phyloP scores from a whole-genome alignment of 2,329 filamentous ascomycete species.

The Botrytis medusae region DNA sequence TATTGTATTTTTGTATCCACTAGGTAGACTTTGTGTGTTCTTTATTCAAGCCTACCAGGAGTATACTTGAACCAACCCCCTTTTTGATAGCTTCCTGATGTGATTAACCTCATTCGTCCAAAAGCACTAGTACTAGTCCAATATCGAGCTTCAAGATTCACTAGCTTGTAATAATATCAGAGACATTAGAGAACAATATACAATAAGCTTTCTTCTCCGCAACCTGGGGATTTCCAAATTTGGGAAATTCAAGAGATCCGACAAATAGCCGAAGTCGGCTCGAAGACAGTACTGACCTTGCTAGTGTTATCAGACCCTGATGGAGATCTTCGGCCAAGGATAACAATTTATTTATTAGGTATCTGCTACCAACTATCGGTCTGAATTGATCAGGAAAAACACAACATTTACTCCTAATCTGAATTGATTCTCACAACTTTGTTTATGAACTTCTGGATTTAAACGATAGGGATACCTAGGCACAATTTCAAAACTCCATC shows the following conservation, averaged over 20 bases:
- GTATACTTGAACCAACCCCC: background rate
- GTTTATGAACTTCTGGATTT: background rate
- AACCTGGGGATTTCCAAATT: background rate
- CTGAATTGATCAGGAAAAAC: background rate
- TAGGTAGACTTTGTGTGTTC: background rate
- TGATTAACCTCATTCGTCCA: background rate
- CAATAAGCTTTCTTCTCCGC: constrained; percentile 7
- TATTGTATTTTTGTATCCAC: background rate
- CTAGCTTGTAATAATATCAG: background rate
- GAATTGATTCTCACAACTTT: background rate
- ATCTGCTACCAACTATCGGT: constrained; percentile 5
- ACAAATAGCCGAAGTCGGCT: constrained; percentile 4
- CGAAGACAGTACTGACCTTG: background rate
- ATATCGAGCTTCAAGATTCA: background rate
- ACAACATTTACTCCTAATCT: background rate
- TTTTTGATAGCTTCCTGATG: background rate
- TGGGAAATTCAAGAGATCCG: background rate
- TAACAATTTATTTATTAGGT: constrained; percentile 8
- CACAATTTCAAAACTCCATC: background rate
- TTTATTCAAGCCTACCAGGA: background rate
- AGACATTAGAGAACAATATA: background rate
- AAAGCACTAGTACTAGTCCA: background rate
- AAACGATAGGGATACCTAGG: background rate
- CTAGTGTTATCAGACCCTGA: background rate
- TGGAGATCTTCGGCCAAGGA: constrained; percentile 9